Evolutionary conservation across 2,329 filamentous ascomycete genomes (phyloP).

Genomic region (Alternaria arborescens): DNA sequence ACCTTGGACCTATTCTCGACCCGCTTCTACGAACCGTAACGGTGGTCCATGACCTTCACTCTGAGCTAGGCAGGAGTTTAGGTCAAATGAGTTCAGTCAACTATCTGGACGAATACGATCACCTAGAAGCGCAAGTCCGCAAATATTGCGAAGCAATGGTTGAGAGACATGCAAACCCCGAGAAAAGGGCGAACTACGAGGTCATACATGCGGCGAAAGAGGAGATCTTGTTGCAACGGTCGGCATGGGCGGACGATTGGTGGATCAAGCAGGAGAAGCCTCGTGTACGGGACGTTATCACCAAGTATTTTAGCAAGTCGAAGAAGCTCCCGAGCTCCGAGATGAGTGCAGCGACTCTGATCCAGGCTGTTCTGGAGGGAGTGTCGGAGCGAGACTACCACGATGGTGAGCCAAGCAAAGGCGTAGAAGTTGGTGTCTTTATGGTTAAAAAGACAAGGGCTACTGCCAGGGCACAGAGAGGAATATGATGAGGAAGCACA

Average conservation of each 20-base stretch:
- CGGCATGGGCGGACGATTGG: constrained; percentile 68
- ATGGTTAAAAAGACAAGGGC: constrained; percentile 50
- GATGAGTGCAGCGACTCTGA: constrained; percentile 63
- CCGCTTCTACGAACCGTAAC: constrained; percentile 67
- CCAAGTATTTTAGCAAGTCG: constrained; percentile 55
- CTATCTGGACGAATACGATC: constrained; percentile 64
- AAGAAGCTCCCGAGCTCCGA: constrained; percentile 55
- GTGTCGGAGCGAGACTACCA: constrained; percentile 62
- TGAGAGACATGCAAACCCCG: constrained; percentile 38
- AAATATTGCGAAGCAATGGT: constrained; percentile 41
- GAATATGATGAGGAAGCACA: background rate
- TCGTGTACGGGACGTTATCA: constrained; percentile 63
- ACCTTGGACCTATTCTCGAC: constrained; percentile 68
- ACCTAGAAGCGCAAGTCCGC: constrained; percentile 52
- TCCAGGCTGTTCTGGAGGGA: constrained; percentile 67
- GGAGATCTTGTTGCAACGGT: constrained; percentile 60
- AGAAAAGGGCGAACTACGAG: constrained; percentile 50
- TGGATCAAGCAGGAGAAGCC: constrained; percentile 71
- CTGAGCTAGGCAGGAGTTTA: constrained; percentile 63
- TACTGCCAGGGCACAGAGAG: constrained; percentile 10
- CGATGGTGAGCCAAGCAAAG: constrained; percentile 53
- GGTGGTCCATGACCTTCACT: constrained; percentile 66
- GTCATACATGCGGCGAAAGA: constrained; percentile 62
- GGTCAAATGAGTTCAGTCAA: constrained; percentile 64
- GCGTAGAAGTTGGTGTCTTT: constrained; percentile 59